Evolutionary conservation across 2,329 filamentous ascomycete species (phyloP).

Genomic region (Phaeosphaeriaceae sp.): DNA sequence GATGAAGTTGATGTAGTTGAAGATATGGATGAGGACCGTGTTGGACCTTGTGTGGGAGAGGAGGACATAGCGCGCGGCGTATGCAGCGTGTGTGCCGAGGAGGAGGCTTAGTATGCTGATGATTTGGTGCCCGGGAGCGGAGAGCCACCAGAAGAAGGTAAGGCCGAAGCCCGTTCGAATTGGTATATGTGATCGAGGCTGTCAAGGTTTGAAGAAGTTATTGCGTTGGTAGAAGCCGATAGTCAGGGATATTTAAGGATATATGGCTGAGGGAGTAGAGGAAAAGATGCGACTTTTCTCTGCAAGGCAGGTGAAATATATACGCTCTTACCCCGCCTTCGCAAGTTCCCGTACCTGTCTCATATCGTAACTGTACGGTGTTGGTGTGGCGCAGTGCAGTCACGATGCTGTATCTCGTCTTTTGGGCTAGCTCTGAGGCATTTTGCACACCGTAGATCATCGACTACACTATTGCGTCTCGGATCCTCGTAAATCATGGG

Average conservation of each 20-base stretch:
- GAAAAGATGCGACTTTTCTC: too few relatives aligned
- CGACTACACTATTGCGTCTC: neutral
- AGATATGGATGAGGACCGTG: neutral
- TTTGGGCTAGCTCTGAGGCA: slow-evolving; percentile 9
- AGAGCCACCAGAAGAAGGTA: too few relatives aligned
- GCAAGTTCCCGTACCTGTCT: slow-evolving; percentile 7
- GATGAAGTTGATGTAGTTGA: neutral
- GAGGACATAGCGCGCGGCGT: neutral
- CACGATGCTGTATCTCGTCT: neutral
- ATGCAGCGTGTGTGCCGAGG: too few relatives aligned
- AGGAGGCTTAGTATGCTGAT: too few relatives aligned
- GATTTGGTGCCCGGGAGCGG: too few relatives aligned
- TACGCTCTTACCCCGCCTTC: slow-evolving; percentile 7
- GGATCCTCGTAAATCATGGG: neutral
- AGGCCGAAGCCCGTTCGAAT: too few relatives aligned
- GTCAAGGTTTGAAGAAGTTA: too few relatives aligned
- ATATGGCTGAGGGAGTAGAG: too few relatives aligned
- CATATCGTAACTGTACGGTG: neutral
- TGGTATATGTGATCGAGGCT: too few relatives aligned
- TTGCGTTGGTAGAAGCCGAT: too few relatives aligned
- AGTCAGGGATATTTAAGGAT: too few relatives aligned
- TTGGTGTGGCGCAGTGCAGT: slow-evolving; percentile 5
- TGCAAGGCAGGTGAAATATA: too few relatives aligned
- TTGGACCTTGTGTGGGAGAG: neutral
- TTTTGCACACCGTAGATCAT: neutral